Evolutionary conservation across 495 filamentous ascomycete species (phyloP), one percentile per base, ranked within the genome.

Genomic region (Xylaria palmicola): DNA sequence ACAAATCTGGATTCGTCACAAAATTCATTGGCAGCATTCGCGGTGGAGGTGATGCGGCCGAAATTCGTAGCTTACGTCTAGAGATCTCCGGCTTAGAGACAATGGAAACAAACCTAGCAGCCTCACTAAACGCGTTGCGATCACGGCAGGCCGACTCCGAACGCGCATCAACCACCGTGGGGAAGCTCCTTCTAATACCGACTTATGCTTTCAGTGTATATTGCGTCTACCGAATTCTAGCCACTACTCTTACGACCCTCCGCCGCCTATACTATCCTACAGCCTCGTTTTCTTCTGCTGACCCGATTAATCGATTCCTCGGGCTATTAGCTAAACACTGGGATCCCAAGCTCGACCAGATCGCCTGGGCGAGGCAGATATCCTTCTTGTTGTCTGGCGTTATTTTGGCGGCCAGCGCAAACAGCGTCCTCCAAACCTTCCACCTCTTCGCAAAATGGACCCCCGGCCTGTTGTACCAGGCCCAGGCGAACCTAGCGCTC

Each of bases 61-160:
- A 91, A 71, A 78, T 87, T 17, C 81, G 81, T 60, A 74, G 83
- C 1, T 78, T 94, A 1, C 77, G 85, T 40, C 76, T 90, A n/a
- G 90, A 94, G 65, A 88, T 93, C 50, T 75, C 81, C n/a, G 90
- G 90, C 0, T 80, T 94, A 19, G 84, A 88, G 68, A 84, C 86
- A 2, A 93, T 93, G 90, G 83, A 84, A 62, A 69, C 77, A 20
- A 84, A 83, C 58, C 81, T 94, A 6, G 78, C 85, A 13, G 75
- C 81, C 20, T 87, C 87, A 29, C 73, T 91, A 1, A 62, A 79
- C 24, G 63, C 81, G 43, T 77, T 93, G 5, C 81, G 84, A 40
- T 75, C 74, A n/a, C 77, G 87, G 13, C 71, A 83, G 24, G 77
- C 80, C n/a, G 77, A 77, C 12, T 87, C 88, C 63, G 79, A 82